Evolutionary conservation across 208 protist species (phyloP).

Genomic region (Lotmaria passim): DNA sequence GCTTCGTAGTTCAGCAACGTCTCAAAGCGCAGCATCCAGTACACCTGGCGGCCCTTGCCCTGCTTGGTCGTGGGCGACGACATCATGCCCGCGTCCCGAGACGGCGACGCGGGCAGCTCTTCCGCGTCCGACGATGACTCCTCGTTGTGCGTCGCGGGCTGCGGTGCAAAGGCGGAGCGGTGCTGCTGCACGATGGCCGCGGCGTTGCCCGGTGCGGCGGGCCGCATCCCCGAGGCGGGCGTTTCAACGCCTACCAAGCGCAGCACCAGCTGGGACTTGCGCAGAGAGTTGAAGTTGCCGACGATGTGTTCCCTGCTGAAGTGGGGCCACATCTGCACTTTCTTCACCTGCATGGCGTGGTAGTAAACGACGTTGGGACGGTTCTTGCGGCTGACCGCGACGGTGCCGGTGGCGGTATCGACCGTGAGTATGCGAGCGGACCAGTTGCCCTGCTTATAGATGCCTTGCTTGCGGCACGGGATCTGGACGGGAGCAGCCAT

Average conservation of each 20-base stretch:
- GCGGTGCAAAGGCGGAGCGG: constrained; percentile 3
- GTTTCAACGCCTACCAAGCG: constrained; percentile 6
- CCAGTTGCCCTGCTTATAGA: constrained; percentile 17
- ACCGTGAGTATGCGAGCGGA: constrained; percentile 14
- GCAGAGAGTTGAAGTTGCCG: constrained; percentile 10
- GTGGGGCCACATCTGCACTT: constrained; percentile 18
- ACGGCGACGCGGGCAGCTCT: constrained; percentile 12
- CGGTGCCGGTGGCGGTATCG: constrained; percentile 5
- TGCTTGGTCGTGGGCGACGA: neutral
- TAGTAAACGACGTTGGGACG: neutral
- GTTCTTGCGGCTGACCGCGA: constrained; percentile 16
- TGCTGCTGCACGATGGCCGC: constrained; percentile 11
- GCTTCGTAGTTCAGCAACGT: constrained; percentile 3
- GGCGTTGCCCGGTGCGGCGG: neutral
- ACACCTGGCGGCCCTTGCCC: constrained; percentile 3
- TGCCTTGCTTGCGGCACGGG: constrained; percentile 16
- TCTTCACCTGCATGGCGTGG: neutral
- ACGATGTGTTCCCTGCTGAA: constrained; percentile 11
- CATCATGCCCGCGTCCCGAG: neutral
- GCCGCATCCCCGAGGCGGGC: neutral
- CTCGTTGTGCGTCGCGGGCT: neutral
- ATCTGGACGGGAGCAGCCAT: constrained; percentile 13
- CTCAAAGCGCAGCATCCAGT: constrained; percentile 16
- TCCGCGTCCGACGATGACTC: constrained; percentile 14
- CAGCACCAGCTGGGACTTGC: constrained; percentile 12